phyloP scores from a whole-genome alignment of 371 early-diverging fungal species.

The Basidiobolus meristosporus region DNA sequence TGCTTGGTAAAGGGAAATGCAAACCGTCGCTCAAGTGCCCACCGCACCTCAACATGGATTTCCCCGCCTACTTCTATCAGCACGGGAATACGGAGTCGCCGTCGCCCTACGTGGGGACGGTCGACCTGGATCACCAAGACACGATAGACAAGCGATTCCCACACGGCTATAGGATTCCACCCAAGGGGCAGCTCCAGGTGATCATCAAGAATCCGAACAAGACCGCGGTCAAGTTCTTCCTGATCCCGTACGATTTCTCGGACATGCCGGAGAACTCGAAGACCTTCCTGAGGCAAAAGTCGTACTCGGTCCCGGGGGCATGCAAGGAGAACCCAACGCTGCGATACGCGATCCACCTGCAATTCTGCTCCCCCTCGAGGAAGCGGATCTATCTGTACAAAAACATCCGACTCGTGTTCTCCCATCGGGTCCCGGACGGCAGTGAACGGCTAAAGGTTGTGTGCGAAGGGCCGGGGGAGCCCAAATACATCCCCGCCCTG shows the following conservation, averaged over 20 bases:
- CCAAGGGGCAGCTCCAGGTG: constrained; percentile 62
- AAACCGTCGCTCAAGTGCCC: constrained; percentile 41
- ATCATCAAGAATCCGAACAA: constrained; percentile 64
- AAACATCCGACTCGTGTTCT: constrained; percentile 57
- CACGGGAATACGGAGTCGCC: constrained; percentile 21
- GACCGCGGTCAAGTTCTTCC: constrained; percentile 59
- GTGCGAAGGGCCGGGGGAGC: constrained; percentile 3
- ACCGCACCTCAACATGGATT: constrained; percentile 38
- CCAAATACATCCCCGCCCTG: too few relatives aligned
- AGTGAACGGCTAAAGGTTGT: constrained; percentile 5
- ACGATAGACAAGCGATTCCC: too few relatives aligned
- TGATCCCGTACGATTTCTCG: constrained; percentile 61
- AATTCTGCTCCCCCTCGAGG: constrained; percentile 31
- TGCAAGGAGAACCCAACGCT: constrained; percentile 8
- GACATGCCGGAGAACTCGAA: constrained; percentile 55
- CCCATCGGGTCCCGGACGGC: constrained; percentile 31
- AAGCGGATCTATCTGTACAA: constrained; percentile 38
- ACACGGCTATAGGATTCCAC: constrained; percentile 46
- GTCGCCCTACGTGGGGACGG: constrained; percentile 41
- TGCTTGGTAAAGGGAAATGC: constrained; percentile 31
- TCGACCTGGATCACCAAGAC: constrained; percentile 37
- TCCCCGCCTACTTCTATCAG: constrained; percentile 61
- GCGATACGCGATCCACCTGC: constrained; percentile 61
- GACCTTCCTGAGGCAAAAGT: constrained; percentile 69
- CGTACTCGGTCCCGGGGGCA: constrained; percentile 11